These are phyloP conservation scores for Cladosporium sp. DNA, from an alignment of 2,329 filamentous ascomycete species.

Conservation along the genomic window DNA sequence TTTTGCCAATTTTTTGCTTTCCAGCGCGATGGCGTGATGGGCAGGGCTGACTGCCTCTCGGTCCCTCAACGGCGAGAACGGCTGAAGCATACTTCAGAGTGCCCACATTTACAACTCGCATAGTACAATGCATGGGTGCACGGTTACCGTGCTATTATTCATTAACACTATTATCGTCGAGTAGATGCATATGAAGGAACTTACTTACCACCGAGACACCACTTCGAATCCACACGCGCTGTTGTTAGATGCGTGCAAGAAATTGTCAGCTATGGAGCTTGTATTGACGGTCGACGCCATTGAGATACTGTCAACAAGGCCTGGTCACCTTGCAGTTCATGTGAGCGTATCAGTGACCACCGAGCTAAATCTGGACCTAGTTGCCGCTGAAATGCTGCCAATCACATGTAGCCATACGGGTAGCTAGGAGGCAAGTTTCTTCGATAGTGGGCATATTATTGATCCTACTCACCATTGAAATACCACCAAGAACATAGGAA, in stretches of 20 bases:
- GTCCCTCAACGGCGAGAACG: constrained; percentile 17
- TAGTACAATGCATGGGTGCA: neutral
- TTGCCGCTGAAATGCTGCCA: neutral
- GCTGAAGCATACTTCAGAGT: neutral
- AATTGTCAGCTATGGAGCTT: neutral
- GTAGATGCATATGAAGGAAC: neutral
- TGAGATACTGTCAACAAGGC: neutral
- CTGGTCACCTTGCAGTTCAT: neutral
- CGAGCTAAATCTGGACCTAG: neutral
- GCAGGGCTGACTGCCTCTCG: constrained; percentile 6
- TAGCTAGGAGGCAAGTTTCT: neutral
- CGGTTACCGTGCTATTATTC: neutral
- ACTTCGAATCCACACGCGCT: neutral
- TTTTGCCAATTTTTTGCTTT: neutral
- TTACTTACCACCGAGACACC: neutral
- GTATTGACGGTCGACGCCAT: neutral
- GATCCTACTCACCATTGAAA: neutral
- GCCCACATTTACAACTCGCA: neutral
- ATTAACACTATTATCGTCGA: neutral
- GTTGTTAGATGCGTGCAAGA: neutral
- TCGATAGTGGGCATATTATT: neutral
- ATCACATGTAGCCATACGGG: neutral
- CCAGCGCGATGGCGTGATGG: constrained; percentile 10
- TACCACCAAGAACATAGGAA: neutral
- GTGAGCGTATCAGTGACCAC: neutral